Conservation (phyloP, 83 land plant species). For the Picea abies region DNA sequence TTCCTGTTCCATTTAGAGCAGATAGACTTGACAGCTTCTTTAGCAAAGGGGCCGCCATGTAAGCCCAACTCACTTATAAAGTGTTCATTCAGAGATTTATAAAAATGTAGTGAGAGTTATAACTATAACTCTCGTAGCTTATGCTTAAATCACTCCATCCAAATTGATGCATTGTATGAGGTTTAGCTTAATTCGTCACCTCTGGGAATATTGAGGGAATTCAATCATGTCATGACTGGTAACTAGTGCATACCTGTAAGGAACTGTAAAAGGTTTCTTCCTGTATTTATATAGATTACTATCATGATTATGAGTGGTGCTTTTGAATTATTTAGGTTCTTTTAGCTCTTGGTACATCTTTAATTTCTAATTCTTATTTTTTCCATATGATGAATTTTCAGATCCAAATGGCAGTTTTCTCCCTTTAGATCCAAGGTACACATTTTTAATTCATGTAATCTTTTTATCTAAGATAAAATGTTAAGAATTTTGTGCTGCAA, state of each 20-base stretch:
- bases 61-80: too few relatives aligned
- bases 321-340: background rate
- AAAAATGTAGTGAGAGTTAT: too few relatives aligned
- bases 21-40: too few relatives aligned
- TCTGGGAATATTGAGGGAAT: background rate
- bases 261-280: background rate
- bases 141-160: background rate
- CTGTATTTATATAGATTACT: background rate
- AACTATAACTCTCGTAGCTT: background rate
- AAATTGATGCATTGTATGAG: too few relatives aligned
- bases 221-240: background rate
- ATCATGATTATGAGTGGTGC: background rate
- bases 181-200: background rate
- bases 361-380: slow-evolving; percentile 6
- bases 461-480: background rate
- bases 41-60: too few relatives aligned
- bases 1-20: too few relatives aligned
- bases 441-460: slow-evolving; percentile 12
- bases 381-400: slow-evolving; percentile 20
- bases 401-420: slow-evolving; percentile 50
- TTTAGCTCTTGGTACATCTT: background rate
- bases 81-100: too few relatives aligned
- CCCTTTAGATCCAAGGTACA: slow-evolving; percentile 34
- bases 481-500: background rate
- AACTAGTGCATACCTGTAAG: background rate